Conservation (phyloP, 208 protist species). For the Tritrichomonas foetus region DNA sequence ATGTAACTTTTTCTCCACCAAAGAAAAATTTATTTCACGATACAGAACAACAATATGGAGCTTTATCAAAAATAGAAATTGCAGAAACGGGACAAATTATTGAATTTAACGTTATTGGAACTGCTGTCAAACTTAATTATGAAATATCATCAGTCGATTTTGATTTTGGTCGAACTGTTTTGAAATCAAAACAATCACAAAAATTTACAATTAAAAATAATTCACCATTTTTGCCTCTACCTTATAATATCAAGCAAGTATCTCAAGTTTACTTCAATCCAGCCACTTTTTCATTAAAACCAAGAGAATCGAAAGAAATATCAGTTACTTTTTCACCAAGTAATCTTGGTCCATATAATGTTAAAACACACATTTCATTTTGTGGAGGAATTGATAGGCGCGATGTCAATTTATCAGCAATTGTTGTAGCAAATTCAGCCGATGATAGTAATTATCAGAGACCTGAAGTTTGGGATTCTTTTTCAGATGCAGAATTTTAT, state of each 20-base stretch:
- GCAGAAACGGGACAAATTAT: neutral
- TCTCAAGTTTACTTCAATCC: neutral
- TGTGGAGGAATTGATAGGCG: neutral
- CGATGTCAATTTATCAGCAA: neutral
- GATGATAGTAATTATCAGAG: neutral
- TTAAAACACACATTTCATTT: neutral
- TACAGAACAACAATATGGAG: neutral
- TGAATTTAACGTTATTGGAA: neutral
- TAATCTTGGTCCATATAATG: neutral
- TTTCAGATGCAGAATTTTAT: neutral
- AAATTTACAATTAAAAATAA: neutral
- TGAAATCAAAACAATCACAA: neutral
- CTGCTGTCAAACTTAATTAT: neutral
- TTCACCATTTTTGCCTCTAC: neutral
- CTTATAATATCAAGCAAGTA: neutral
- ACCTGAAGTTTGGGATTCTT: neutral
- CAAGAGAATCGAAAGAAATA: neutral
- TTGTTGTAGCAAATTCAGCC: neutral
- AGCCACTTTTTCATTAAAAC: neutral
- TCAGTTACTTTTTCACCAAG: neutral
- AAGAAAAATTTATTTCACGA: neutral
- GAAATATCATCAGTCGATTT: neutral
- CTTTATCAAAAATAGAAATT: neutral
- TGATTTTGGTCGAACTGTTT: neutral
- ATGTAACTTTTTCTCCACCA: neutral